A percentile compares a stretch with the other conserved stretches of the same genome.
Conservation (phyloP, 768 basidiomycete species). For the Zangia roseola region DNA sequence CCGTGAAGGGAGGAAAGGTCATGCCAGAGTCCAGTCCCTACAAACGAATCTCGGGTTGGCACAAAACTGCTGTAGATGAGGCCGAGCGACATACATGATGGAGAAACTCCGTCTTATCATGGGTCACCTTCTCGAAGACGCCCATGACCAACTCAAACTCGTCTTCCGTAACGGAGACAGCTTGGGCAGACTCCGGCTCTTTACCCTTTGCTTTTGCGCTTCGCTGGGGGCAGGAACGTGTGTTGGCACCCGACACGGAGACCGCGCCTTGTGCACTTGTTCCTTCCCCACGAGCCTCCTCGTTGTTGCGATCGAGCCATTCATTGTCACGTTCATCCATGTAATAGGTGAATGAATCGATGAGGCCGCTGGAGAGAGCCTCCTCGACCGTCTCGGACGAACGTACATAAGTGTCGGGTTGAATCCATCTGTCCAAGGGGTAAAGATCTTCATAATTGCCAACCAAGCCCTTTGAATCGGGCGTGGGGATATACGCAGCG, state of each 20-base stretch:
- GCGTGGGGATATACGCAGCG: conserved; percentile 83
- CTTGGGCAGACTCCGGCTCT: conserved; percentile 67
- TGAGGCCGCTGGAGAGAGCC: conserved; percentile 53
- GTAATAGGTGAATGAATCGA: conserved; percentile 80
- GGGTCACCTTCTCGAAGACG: conserved; percentile 86
- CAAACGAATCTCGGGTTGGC: too few relatives aligned
- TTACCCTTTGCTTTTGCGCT: conserved; percentile 84
- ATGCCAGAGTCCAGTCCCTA: conserved; percentile 66
- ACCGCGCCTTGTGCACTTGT: conserved; percentile 57
- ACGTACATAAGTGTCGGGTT: conserved; percentile 74
- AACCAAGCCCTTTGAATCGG: conserved; percentile 74
- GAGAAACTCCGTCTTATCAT: conserved; percentile 83
- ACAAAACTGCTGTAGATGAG: too few relatives aligned
- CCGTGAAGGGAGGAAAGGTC: conserved; percentile 68
- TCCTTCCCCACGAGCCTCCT: too few relatives aligned
- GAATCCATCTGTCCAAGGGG: conserved; percentile 63
- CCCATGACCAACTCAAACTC: conserved; percentile 71
- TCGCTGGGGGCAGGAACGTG: conserved; percentile 52
- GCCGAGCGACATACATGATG: conserved; percentile 65
- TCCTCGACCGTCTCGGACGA: conserved; percentile 89
- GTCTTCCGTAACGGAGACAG: conserved; percentile 53
- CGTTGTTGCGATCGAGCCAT: conserved; percentile 29
- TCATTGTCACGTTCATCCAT: conserved; percentile 96
- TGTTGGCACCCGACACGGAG: conserved; percentile 47
- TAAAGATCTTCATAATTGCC: conserved; percentile 80